A percentile compares a stretch with the other conserved stretches of the same genome.
phyloP scores from a whole-genome alignment of 2,329 filamentous ascomycete species.

The Colletotrichum abscissum region DNA sequence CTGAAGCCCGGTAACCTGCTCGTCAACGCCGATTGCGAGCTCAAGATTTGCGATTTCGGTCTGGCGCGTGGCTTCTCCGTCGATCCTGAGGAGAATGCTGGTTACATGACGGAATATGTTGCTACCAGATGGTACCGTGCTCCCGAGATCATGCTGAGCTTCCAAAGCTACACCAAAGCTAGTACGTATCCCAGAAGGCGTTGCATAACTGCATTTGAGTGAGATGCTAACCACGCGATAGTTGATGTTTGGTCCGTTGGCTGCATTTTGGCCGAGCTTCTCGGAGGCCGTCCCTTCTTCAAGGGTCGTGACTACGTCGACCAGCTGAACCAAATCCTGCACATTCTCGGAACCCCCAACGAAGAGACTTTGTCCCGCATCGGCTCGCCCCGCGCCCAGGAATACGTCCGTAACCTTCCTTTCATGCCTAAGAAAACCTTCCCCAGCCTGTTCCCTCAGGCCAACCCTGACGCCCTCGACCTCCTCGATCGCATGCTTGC shows the following conservation, averaged over 20 bases:
- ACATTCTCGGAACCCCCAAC: constrained; percentile 96
- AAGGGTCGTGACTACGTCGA: constrained; percentile 99
- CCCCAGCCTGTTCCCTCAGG: constrained; percentile 87
- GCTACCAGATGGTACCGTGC: constrained; percentile 96
- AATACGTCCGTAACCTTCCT: constrained; percentile 96
- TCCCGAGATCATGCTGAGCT: constrained; percentile 99
- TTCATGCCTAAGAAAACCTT: constrained; percentile 96
- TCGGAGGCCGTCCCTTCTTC: constrained; percentile 97
- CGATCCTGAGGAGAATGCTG: constrained; percentile 97
- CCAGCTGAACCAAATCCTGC: constrained; percentile 98
- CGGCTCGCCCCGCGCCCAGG: constrained; percentile 93
- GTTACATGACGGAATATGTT: constrained; percentile 99
- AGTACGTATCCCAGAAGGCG: constrained; percentile 73
- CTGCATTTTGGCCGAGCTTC: constrained; percentile 94
- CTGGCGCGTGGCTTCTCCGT: constrained; percentile 96
- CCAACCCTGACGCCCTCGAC: constrained; percentile 95
- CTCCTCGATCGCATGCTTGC: constrained; percentile 97
- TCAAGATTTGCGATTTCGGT: constrained; percentile 99
- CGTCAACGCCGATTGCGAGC: constrained; percentile 98
- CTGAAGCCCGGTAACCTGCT: constrained; percentile 97
- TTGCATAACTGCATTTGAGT: no score
- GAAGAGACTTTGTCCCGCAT: constrained; percentile 95
- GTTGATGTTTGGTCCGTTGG: constrained; percentile 99
- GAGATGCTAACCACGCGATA: constrained; percentile 48
- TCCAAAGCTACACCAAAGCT: constrained; percentile 99